Evolutionary conservation across 306 rosid species (phyloP).

Genomic region (Prunus salicina): DNA sequence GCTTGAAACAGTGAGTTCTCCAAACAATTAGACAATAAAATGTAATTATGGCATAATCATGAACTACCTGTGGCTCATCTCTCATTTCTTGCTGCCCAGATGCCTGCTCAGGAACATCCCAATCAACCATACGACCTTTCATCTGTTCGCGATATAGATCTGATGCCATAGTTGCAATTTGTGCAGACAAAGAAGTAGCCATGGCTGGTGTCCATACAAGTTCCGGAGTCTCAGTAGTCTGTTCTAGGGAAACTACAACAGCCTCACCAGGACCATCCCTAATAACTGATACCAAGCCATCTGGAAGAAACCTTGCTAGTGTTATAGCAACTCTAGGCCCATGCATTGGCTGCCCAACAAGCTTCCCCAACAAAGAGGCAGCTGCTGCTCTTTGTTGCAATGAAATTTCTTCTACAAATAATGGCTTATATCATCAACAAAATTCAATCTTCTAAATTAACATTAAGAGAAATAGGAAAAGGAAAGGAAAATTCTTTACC

Average conservation of each 20-base stretch:
- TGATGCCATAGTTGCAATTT: slow-evolving; percentile 85
- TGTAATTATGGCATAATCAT: slow-evolving; percentile 12
- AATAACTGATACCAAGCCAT: slow-evolving; percentile 88
- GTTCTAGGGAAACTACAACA: slow-evolving; percentile 84
- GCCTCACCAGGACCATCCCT: slow-evolving; percentile 99
- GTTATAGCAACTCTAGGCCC: slow-evolving; percentile 98
- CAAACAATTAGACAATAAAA: not conserved
- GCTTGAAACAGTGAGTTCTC: slow-evolving; percentile 29
- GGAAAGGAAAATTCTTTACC: slow-evolving; percentile 43
- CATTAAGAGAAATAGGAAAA: slow-evolving; percentile 8
- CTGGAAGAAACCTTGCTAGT: slow-evolving; percentile 92
- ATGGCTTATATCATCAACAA: slow-evolving; percentile 24
- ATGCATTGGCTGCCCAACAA: slow-evolving; percentile 97
- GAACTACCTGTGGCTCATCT: slow-evolving; percentile 95
- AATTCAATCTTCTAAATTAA: slow-evolving; percentile 7
- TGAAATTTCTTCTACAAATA: slow-evolving; percentile 76
- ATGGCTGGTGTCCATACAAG: slow-evolving; percentile 99
- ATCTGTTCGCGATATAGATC: slow-evolving; percentile 85
- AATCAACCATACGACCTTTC: slow-evolving; percentile 95
- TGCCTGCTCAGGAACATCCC: slow-evolving; percentile 99
- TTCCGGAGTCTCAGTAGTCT: slow-evolving; percentile 95
- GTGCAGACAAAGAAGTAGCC: slow-evolving; percentile 98
- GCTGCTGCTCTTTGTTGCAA: slow-evolving; percentile 96
- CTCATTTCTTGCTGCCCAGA: slow-evolving; percentile 98
- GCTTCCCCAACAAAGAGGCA: slow-evolving; percentile 96